Conservation (phyloP, 202 grass and related monocot species). For the Carex arenaria region DNA sequence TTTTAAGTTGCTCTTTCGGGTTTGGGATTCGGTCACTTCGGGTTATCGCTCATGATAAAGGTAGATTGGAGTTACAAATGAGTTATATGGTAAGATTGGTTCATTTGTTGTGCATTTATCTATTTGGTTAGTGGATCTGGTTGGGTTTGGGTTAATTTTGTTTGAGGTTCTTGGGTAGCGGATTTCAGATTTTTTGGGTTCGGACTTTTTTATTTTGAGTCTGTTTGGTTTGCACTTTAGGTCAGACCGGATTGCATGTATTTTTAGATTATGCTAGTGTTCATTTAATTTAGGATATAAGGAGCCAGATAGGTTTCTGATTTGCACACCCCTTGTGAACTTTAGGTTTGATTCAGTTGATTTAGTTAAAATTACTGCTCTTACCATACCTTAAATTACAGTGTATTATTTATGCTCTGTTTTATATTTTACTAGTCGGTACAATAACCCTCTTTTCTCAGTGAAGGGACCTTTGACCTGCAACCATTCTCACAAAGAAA, state of each 20-base stretch:
- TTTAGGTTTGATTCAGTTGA: not conserved
- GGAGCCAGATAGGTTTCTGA: not conserved
- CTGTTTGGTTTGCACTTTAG: not conserved
- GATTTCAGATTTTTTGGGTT: not conserved
- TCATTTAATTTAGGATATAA: not conserved
- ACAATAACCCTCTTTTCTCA: conserved; percentile 21
- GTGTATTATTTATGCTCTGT: not conserved
- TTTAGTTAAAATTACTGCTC: not conserved
- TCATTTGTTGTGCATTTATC: not conserved
- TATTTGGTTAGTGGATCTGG: not conserved
- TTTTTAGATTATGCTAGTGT: not conserved
- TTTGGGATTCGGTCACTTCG: not conserved
- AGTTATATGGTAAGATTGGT: not conserved
- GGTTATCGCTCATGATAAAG: not conserved
- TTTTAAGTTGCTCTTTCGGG: not conserved
- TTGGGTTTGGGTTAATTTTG: not conserved
- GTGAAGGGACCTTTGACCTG: conserved; percentile 47
- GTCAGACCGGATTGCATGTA: not conserved
- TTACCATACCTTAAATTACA: not conserved
- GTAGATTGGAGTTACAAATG: not conserved
- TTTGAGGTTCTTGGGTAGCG: not conserved
- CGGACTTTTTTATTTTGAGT: not conserved
- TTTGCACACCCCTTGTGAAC: not conserved
- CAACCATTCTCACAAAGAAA: conserved; percentile 78
- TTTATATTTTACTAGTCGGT: not conserved